Evolutionary conservation across 2,329 filamentous ascomycete species (phyloP), one percentile per base, ranked within the genome.

Genomic region (Dryadomyces quercivorus): DNA sequence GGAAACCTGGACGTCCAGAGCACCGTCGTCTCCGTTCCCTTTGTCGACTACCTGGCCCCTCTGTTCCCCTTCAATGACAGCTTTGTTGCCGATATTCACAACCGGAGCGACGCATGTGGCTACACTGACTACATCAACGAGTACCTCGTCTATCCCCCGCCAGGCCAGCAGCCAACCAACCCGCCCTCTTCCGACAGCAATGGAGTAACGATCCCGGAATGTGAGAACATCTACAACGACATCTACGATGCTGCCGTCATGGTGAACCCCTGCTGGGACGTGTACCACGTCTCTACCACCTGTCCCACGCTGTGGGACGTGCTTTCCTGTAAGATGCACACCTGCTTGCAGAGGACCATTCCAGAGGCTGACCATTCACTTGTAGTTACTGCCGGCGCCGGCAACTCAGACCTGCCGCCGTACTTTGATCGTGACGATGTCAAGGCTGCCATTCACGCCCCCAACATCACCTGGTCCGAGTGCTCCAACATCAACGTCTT

Each of bases 181-280:
- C 61, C 70, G 0, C 73, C 80, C 6, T 75, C 75, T 57, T 65
- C 66, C 21, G 66, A 69, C 51, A 66, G 70, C 26, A 60, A 69
- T 44, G 65, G 63, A 22, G 59, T 47, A 0, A 62, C 62, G 40
- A 69, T 69, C 0, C 63, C 68, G 0, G 75, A 72, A 4, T 91
- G 86, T 64, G 71, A 73, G 51, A 62, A 71, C 56, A 61, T 88
- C 20, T 85, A 76, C 61, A 66, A 75, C 55, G 70, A 76, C 21
- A 76, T 87, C 34, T 71, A 70, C 61, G 60, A 72, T 0, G 83
- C 80, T 34, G 75, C 76, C 8, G 58, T 72, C 5, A 63, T 70
- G 1, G 67, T 80, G 38, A 93, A 93, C 69, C 88, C 88, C 0
- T 93, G 88, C 71, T 94, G 86, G 69, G 81, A 89, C 65, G 71